Conservation (phyloP, 2,329 filamentous ascomycete species). For the Colletotrichum aenigma region DNA sequence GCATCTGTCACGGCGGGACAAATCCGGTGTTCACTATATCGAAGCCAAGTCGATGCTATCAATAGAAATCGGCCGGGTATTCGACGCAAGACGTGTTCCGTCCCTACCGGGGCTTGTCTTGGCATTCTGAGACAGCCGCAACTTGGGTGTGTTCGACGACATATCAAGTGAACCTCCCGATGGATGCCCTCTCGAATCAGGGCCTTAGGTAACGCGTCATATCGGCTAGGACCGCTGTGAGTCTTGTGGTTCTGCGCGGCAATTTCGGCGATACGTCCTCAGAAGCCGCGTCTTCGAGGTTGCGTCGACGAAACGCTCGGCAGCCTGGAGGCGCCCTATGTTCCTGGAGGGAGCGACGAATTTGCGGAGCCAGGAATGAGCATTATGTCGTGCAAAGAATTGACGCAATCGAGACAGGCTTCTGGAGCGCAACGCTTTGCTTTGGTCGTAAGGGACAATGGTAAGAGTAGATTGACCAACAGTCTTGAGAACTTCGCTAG, state of each 20-base stretch:
- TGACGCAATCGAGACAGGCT: not conserved
- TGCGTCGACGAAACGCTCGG: not conserved
- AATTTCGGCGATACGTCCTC: not conserved
- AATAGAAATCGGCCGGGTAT: slow-evolving; percentile 25
- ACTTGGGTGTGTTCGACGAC: not conserved
- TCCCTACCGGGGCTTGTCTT: slow-evolving; percentile 2
- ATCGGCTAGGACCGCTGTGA: not conserved
- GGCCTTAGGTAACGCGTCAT: not conserved
- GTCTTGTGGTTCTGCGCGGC: not conserved
- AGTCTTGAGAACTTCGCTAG: not conserved
- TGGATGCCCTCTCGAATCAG: not conserved
- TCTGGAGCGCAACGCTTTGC: not conserved
- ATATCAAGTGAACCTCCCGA: slow-evolving; percentile 2
- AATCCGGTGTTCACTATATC: not conserved
- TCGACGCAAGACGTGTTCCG: slow-evolving; percentile 39
- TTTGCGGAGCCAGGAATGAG: not conserved
- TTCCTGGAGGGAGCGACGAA: not conserved
- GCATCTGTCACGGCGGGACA: not conserved
- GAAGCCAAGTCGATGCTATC: not conserved
- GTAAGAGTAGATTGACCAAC: not conserved
- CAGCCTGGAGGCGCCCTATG: not conserved
- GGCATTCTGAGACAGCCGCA: slow-evolving; percentile 14
- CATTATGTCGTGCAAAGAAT: not conserved
- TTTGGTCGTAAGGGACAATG: not conserved
- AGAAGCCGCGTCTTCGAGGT: not conserved